Evolutionary conservation across 1,284 basidiomycete species (phyloP), one percentile per base, ranked within the genome.

Genomic region (Thelephora terrestris): DNA sequence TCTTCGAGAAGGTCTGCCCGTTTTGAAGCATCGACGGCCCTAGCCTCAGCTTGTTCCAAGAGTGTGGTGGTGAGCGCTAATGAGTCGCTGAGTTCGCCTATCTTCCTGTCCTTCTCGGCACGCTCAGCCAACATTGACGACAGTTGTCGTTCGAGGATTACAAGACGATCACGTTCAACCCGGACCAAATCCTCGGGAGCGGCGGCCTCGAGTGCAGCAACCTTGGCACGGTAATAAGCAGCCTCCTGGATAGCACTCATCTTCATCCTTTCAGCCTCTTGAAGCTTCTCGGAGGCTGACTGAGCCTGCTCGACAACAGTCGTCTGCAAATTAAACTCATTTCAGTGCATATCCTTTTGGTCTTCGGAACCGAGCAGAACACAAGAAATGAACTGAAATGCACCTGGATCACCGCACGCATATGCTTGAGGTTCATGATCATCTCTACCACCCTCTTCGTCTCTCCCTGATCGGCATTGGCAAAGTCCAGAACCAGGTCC

Each of bases 161-260:
- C 61, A 20, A 85, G 72, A 39, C 92, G 87, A 48, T 93, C 87
- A 7, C 82, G 79, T 55, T 97, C 94, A 7, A 96, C 61, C 25
- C 84, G 79, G 25, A 73, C 70, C 2, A 81, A 59, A 38, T 96
- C 91, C 5, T 68, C 65, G 5, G 79, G 72, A 17, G 80, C 79
- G 46, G 78, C 75, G 1, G 77, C 70, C 63, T 99, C 96, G 50
- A 91, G 69, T 0, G 95, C 92, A 4, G 82, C 76, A 10, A 96
- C 71, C 68, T 98, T 98, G 44, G 94, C 91, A 43, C 95, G 91
- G 64, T 93, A 97, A 69, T 90, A 99, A 1, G 94, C 91, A 2
- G 95, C 90, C 65, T 99, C 96, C 64, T 99, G 91, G 5, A 91
- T 67, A 1, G 96, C 95, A 45, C 80, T 84, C 4, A 75, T 67